Conservation (phyloP, 441 rosid species). For the Populus hybrid region DNA sequence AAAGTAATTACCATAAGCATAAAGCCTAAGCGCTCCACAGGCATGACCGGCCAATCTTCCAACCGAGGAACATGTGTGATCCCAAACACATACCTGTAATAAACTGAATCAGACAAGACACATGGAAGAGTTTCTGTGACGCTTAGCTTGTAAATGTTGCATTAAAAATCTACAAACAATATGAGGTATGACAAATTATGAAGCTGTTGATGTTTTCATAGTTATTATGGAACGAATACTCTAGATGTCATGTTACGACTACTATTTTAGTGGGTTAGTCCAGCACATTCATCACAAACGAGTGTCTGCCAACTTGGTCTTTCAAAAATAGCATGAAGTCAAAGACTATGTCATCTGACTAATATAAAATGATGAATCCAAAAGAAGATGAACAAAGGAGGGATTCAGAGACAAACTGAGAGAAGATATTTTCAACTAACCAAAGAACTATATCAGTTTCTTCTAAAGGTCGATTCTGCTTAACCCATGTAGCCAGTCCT, state of each 20-base stretch:
- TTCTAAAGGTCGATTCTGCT: conserved; percentile 70
- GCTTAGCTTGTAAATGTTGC: neutral
- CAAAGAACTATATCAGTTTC: conserved; percentile 79
- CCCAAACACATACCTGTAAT: neutral
- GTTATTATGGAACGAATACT: neutral
- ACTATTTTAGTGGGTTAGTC: neutral
- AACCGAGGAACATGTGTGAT: too few species aligned
- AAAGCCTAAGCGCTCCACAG: conserved; percentile 53
- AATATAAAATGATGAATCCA: neutral
- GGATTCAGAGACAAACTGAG: neutral
- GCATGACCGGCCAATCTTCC: too few species aligned
- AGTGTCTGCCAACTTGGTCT: neutral
- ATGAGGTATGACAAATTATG: neutral
- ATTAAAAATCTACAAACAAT: neutral
- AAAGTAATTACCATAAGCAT: conserved; percentile 50
- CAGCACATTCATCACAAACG: neutral
- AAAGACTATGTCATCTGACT: neutral
- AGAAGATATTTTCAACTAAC: conserved; percentile 28
- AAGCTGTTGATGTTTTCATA: neutral
- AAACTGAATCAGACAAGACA: neutral
- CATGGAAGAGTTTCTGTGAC: neutral
- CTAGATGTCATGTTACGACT: neutral
- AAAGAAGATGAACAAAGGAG: neutral
- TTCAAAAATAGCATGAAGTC: neutral
- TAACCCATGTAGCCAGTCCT: conserved; percentile 78